Evolutionary conservation across 352 stramenopile species (phyloP).

Genomic region (Globisporangium emineosum): DNA sequence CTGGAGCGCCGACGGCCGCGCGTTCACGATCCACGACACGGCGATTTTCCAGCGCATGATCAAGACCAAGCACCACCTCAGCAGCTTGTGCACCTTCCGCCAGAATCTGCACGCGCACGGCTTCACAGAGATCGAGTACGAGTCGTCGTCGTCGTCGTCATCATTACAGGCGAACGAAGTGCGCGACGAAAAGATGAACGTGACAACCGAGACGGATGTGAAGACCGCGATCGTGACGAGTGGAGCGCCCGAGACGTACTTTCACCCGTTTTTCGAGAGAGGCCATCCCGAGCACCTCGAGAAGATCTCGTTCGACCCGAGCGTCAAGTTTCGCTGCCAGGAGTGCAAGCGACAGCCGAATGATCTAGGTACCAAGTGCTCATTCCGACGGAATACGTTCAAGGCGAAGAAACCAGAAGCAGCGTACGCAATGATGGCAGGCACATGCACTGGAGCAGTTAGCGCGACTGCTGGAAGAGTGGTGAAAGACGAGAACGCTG

Average conservation of each 20-base stretch:
- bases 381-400: not conserved
- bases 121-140: not conserved
- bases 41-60: slow-evolving; percentile 11
- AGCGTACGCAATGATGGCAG: slow-evolving; percentile 5
- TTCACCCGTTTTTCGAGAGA: slow-evolving; percentile 11
- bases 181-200: not conserved
- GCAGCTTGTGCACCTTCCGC: slow-evolving; percentile 11
- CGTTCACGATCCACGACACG: slow-evolving; percentile 13
- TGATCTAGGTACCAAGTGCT: slow-evolving; percentile 10
- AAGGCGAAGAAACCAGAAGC: not conserved
- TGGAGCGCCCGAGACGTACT: slow-evolving; percentile 6
- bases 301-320: slow-evolving; percentile 14
- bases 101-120: slow-evolving; percentile 11
- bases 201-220: not conserved
- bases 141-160: too few species aligned
- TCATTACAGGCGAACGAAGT: too few species aligned
- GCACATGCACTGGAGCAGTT: not conserved
- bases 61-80: slow-evolving; percentile 12
- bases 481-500: not conserved
- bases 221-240: not conserved
- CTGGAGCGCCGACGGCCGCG: slow-evolving; percentile 6
- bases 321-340: slow-evolving; percentile 12
- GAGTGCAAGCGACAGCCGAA: slow-evolving; percentile 15
- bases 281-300: slow-evolving; percentile 5
- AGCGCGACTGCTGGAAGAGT: not conserved